Conservation (phyloP, 805 yeast genomes). For the Candida vaughaniae region DNA sequence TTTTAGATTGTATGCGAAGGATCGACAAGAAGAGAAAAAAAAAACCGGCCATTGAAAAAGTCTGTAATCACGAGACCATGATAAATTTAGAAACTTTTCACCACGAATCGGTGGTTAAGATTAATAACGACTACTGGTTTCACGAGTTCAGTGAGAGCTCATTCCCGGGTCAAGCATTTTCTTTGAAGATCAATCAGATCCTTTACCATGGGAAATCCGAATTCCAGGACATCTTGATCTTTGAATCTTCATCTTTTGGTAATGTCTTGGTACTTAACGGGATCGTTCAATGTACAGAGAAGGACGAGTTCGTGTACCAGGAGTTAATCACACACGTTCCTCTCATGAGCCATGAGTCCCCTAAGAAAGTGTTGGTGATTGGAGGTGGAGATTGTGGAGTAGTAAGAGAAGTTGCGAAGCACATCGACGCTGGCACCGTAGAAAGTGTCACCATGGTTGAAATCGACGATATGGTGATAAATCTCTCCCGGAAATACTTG, state of each 20-base stretch:
- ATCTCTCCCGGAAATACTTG: conserved; percentile 65
- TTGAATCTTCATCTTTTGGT: conserved; percentile 73
- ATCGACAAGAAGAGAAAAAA: no score
- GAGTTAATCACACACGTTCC: conserved; percentile 89
- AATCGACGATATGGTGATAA: conserved; percentile 81
- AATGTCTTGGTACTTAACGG: conserved; percentile 90
- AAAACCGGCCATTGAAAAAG: neutral
- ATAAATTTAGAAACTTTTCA: conserved; percentile 18
- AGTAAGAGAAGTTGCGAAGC: conserved; percentile 81
- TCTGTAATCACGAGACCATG: no score
- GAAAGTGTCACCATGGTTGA: conserved; percentile 78
- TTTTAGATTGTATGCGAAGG: no score
- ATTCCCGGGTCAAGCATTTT: conserved; percentile 88
- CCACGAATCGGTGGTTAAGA: conserved; percentile 28
- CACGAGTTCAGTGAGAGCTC: conserved; percentile 65
- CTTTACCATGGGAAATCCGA: conserved; percentile 66
- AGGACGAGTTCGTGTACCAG: conserved; percentile 92
- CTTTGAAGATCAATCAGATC: conserved; percentile 59
- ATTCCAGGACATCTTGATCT: conserved; percentile 82
- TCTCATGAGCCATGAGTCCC: conserved; percentile 70
- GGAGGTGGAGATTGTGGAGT: conserved; percentile 99
- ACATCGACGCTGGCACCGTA: conserved; percentile 47
- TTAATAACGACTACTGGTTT: conserved; percentile 61
- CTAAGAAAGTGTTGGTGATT: conserved; percentile 76
- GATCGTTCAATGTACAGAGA: conserved; percentile 85